Evolutionary conservation across 176 grass and related monocot genomes (phyloP).

Genomic region (Triticum aestivum): IWGSC_CS_RefSeq_v2.1 NC_057811.1:447542187-447542686

Average conservation of each 20-base stretch:
- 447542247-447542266: slow-evolving; percentile 54
- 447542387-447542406: slow-evolving; percentile 92
- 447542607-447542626: slow-evolving; percentile 68
- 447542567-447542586: slow-evolving; percentile 43
- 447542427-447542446: slow-evolving; percentile 53
- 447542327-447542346: neutral
- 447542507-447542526: slow-evolving; percentile 57
- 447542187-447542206: neutral
- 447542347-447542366: neutral
- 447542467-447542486: slow-evolving; percentile 38
- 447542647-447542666: slow-evolving; percentile 55
- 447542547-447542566: slow-evolving; percentile 56
- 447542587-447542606: slow-evolving; percentile 67
- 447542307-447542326: neutral
- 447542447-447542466: slow-evolving; percentile 67
- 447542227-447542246: slow-evolving; percentile 45
- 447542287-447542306: slow-evolving; percentile 73
- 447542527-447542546: slow-evolving; percentile 49
- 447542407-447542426: slow-evolving; percentile 77
- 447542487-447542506: slow-evolving; percentile 63
- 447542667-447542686: slow-evolving; percentile 46
- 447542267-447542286: slow-evolving; percentile 91
- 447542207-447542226: slow-evolving; percentile 20
- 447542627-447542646: slow-evolving; percentile 60
- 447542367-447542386: slow-evolving; percentile 40